Percentiles rank a stretch among this genome's conserved stretches.
These are phyloP conservation scores for Quercus phellos DNA, from an alignment of 331 rosid genomes.

Conservation along the genomic window DNA sequence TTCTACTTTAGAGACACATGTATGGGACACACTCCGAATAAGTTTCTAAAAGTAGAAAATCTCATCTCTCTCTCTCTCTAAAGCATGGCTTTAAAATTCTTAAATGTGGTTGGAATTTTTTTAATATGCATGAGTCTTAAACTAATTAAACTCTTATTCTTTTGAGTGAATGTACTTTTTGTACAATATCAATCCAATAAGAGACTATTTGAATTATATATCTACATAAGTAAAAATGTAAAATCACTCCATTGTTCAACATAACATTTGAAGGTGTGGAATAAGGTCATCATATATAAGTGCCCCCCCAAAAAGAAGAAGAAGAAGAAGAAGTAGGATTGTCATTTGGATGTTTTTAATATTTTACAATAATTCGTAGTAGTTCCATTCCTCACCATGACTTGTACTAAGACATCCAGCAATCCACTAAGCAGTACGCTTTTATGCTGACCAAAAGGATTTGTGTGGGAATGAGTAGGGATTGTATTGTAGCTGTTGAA, in stretches of 20 bases:
- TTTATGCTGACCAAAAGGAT: no score
- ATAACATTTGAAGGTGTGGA: background rate
- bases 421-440: background rate
- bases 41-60: background rate
- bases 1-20: background rate
- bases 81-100: background rate
- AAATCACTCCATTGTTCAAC: background rate
- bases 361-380: background rate
- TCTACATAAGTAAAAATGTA: background rate
- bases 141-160: background rate
- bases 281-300: background rate
- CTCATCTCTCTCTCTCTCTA: background rate
- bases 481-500: no score
- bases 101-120: no score
- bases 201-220: background rate
- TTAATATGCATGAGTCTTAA: no score
- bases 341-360: background rate
- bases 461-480: background rate
- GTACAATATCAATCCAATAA: background rate
- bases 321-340: background rate
- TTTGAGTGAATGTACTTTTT: background rate
- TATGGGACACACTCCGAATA: background rate
- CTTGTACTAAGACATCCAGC: background rate
- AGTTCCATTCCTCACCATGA: background rate
- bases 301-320: background rate